A percentile compares a stretch with the other conserved stretches of the same genome.
Conservation (phyloP, 1,284 basidiomycete species). For the Peniophora sp. region DNA sequence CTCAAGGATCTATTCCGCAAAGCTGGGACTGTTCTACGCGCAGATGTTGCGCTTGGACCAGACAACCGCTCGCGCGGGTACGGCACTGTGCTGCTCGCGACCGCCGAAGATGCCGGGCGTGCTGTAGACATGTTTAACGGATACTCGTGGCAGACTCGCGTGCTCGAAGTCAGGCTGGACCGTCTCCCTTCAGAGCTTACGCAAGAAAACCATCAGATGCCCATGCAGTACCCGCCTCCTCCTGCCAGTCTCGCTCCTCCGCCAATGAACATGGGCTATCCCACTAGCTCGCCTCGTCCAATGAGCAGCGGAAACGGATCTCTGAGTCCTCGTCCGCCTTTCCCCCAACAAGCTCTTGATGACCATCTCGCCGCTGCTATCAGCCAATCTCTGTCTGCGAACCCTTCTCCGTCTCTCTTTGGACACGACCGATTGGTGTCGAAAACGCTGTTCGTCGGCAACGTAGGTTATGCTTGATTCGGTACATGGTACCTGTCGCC, state of each 20-base stretch:
- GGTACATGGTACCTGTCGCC: constrained; percentile 6
- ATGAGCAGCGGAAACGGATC: constrained; percentile 1
- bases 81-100: constrained; percentile 88
- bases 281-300: constrained; percentile 3
- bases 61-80: constrained; percentile 91
- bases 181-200: constrained; percentile 54
- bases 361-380: constrained; percentile 1
- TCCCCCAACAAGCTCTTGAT: constrained; percentile 7
- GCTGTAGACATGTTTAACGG: constrained; percentile 90
- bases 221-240: constrained; percentile 15
- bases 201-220: constrained; percentile 2
- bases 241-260: constrained; percentile 9
- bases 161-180: constrained; percentile 84
- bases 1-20: constrained; percentile 95
- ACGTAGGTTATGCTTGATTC: constrained; percentile 31
- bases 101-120: constrained; percentile 84
- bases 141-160: constrained; percentile 87
- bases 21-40: constrained; percentile 90
- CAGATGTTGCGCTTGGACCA: constrained; percentile 87
- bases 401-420: neutral
- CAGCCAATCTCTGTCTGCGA: neutral
- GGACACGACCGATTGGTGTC: constrained; percentile 10
- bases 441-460: constrained; percentile 65
- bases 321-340: constrained; percentile 1
- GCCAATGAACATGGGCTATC: neutral